Conservation (phyloP, 1,139 yeast species). For the Eremothecium coryli region DNA sequence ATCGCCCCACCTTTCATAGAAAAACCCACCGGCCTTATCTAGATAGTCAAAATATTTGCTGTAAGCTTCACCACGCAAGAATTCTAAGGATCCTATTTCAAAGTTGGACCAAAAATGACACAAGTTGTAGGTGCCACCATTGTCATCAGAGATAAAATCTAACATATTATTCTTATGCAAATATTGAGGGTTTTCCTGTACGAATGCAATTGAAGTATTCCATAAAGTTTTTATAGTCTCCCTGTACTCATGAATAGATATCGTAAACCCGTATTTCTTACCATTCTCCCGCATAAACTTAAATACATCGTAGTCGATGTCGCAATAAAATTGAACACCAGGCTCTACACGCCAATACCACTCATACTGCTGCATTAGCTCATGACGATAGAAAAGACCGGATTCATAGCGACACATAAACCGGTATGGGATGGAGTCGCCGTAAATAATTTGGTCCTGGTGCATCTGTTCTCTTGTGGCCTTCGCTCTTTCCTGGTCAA, state of each 20-base stretch:
- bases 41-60: constrained; percentile 57
- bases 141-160: constrained; percentile 61
- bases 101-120: constrained; percentile 95
- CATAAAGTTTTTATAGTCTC: constrained; percentile 55
- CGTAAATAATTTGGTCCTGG: constrained; percentile 45
- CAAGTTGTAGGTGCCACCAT: constrained; percentile 58
- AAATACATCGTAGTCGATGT: constrained; percentile 58
- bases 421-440: constrained; percentile 52
- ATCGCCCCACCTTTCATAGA: constrained; percentile 95
- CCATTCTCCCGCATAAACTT: constrained; percentile 52
- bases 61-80: constrained; percentile 66
- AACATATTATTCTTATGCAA: constrained; percentile 43
- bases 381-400: constrained; percentile 61
- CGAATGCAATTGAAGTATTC: constrained; percentile 47
- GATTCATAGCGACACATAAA: constrained; percentile 72
- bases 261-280: constrained; percentile 56
- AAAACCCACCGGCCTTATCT: constrained; percentile 77
- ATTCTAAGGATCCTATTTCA: constrained; percentile 70
- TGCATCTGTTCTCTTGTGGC: constrained; percentile 43
- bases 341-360: constrained; percentile 81
- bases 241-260: constrained; percentile 52
- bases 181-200: constrained; percentile 39
- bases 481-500: constrained; percentile 51
- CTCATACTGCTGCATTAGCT: constrained; percentile 46
- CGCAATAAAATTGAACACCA: constrained; percentile 52